Conservation (phyloP, 352 stramenopile genomes). For the Globisporangium middletonii region DNA sequence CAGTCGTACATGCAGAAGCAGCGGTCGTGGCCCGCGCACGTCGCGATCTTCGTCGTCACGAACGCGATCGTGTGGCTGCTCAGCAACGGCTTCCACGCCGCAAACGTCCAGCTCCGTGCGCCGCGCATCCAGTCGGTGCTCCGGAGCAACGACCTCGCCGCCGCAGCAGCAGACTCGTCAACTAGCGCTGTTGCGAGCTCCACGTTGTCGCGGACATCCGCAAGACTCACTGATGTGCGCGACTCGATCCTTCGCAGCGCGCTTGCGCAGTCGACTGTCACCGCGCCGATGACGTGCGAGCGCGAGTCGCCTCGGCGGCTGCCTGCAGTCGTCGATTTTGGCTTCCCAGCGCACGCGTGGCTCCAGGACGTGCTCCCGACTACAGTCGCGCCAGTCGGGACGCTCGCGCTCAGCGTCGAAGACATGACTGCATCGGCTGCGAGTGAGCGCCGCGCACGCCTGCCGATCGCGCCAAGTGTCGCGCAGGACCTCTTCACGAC, state of each 20-base stretch:
- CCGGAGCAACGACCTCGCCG: slow-evolving; percentile 20
- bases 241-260: slow-evolving; percentile 36
- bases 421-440: slow-evolving; percentile 10
- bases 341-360: slow-evolving; percentile 45
- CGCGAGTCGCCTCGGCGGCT: slow-evolving; percentile 38
- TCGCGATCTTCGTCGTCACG: slow-evolving; percentile 22
- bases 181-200: background rate
- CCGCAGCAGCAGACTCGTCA: background rate
- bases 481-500: slow-evolving; percentile 25
- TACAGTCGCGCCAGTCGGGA: slow-evolving; percentile 14
- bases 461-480: slow-evolving; percentile 24
- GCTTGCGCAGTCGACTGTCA: slow-evolving; percentile 10
- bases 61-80: slow-evolving; percentile 54
- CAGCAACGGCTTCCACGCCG: slow-evolving; percentile 50
- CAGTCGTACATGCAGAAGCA: slow-evolving; percentile 40
- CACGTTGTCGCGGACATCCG: background rate
- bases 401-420: slow-evolving; percentile 12
- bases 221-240: slow-evolving; percentile 8
- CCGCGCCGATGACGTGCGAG: background rate
- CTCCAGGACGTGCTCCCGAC: slow-evolving; percentile 26
- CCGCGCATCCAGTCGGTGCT: slow-evolving; percentile 21
- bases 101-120: slow-evolving; percentile 39
- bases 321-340: slow-evolving; percentile 38
- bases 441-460: background rate
- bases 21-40: slow-evolving; percentile 12